Base-by-base conservation (phyloP, 345 rosid genomes). In the Mangifera indica region DNA sequence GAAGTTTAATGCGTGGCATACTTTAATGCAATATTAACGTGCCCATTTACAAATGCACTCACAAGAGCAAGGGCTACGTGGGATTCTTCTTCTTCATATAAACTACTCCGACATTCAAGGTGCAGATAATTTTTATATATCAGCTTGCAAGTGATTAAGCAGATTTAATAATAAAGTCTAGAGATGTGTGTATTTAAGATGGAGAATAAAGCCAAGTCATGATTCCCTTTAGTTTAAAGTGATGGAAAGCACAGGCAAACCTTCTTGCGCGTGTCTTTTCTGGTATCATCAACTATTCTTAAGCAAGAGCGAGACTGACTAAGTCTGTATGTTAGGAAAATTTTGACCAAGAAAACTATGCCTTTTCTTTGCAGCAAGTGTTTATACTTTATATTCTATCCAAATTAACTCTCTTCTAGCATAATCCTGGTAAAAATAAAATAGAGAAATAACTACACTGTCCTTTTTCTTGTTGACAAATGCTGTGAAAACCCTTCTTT, bases 191-290 rank as follows among this genome's bases (percentile, higher is more conserved):
- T 59, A 3, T 57, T 44, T 48, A 55, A 53, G 42, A 15, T 51
- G 73, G 59, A 57, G 66, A 68, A 74, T 77, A 80, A 75, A 81
- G 81, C 81, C 78, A 74, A 78, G 76, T 72, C 74, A 79, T 77
- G 78, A 85, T 83, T 70, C 72, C 77, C 73, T 79, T 75, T 75
- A 52, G 55, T 73, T 75, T 81, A 71, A 79, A 80, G 83, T 15
- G 37, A 65, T 63, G 54, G 78, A 76, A 78, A 75, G 81, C 88
- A 81, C 77, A 78, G 77, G 88, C 82, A 51, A 53, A 11, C 84
- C 79, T 71, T 68, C 69, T 74, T 78, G 77, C 48, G 52, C 34
- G 14, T 63, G 81, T 74, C 79, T 56, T 67, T 74, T 71, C 12
- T 29, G 17, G 1, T 51, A 44, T 49, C 24, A n/a, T 67, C 78